phyloP scores from a whole-genome alignment of 768 basidiomycete genomes.

The Phanerodontia chrysosporium region DNA sequence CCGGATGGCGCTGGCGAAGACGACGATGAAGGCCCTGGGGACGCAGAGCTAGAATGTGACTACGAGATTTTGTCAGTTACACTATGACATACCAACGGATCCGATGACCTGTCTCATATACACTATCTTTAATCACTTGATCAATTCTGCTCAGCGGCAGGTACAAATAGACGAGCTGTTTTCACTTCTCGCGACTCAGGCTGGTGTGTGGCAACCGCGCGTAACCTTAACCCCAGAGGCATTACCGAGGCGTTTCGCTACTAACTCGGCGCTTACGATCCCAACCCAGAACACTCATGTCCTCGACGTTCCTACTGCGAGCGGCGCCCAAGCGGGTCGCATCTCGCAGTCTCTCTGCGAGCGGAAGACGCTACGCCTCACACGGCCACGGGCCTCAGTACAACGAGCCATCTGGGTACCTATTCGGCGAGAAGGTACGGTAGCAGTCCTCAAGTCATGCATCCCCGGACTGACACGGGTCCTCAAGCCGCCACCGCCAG shows the following conservation, averaged over 20 bases:
- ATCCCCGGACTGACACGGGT: background rate
- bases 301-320: conserved; percentile 48
- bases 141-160: conserved; percentile 10
- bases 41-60: conserved; percentile 24
- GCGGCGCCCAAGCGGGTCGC: conserved; percentile 33
- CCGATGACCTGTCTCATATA: too few relatives aligned
- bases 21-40: conserved; percentile 28
- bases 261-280: background rate
- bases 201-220: too few relatives aligned
- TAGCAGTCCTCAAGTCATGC: background rate
- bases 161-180: too few relatives aligned
- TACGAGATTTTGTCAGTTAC: conserved; percentile 36
- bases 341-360: conserved; percentile 14
- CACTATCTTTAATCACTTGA: too few relatives aligned
- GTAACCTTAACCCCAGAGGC: background rate
- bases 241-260: background rate
- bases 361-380: conserved; percentile 46
- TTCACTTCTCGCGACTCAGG: too few relatives aligned
- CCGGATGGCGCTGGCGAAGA: conserved; percentile 37
- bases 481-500: conserved; percentile 65
- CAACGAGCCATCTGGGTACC: conserved; percentile 83
- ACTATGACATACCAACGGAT: background rate
- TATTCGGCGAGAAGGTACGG: conserved; percentile 87
- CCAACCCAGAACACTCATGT: conserved; percentile 29
- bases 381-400: conserved; percentile 78